Percentiles rank a stretch among this genome's conserved stretches.
These are phyloP conservation scores for Pharus latifolius DNA, from an alignment of 176 grass and related monocot species.

Conservation along the genomic window DNA sequence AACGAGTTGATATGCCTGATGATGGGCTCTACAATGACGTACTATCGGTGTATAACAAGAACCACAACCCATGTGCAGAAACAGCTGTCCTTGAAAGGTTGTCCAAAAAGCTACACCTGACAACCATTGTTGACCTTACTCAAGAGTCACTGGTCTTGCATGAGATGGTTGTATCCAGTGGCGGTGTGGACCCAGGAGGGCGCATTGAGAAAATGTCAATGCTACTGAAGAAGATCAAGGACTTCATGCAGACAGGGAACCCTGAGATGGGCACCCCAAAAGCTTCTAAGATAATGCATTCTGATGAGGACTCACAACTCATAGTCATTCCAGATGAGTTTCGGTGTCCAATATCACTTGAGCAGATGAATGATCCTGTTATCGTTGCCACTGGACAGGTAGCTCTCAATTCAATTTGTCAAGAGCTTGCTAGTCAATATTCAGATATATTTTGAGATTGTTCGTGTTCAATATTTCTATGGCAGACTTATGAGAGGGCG, in stretches of 20 bases:
- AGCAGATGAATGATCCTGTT: constrained; percentile 93
- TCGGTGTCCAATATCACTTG: constrained; percentile 83
- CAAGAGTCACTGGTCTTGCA: constrained; percentile 93
- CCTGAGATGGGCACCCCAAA: constrained; percentile 60
- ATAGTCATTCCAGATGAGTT: constrained; percentile 72
- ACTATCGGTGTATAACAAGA: constrained; percentile 57
- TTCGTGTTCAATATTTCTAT: not conserved
- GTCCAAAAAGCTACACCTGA: constrained; percentile 55
- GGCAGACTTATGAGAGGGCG: constrained; percentile 73
- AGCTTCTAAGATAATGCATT: constrained; percentile 24
- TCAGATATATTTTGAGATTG: not conserved
- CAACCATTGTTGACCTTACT: constrained; percentile 74
- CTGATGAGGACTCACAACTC: constrained; percentile 14
- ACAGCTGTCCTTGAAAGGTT: constrained; percentile 41
- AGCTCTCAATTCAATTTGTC: not conserved
- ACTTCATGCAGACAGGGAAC: constrained; percentile 82
- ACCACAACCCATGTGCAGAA: constrained; percentile 33
- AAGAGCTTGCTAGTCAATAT: not conserved
- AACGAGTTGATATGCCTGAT: constrained; percentile 42
- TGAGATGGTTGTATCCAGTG: constrained; percentile 77
- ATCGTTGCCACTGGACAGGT: constrained; percentile 71
- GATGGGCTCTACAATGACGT: constrained; percentile 57
- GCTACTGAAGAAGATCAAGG: constrained; percentile 94
- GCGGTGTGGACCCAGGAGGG: constrained; percentile 69
- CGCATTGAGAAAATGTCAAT: constrained; percentile 91